Percentiles rank a stretch among this genome's conserved stretches.
Conservation (phyloP, 371 early-diverging fungal genomes). For the Mortierella sp. region DNA sequence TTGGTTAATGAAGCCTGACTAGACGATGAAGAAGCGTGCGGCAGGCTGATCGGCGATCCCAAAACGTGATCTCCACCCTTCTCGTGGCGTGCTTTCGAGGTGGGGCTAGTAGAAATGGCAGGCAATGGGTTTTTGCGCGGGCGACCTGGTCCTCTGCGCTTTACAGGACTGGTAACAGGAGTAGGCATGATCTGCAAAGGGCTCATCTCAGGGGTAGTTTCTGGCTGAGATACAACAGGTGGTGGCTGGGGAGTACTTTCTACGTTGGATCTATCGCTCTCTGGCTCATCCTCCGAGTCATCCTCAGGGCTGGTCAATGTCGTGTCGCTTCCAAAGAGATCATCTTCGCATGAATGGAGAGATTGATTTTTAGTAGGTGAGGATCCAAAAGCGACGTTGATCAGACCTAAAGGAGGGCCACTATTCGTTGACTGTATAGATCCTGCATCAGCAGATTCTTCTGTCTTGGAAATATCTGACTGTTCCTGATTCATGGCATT, state of each 20-base stretch:
- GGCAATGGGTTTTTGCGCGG: conserved; percentile 23
- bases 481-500: conserved; percentile 1
- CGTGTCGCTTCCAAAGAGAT: conserved; percentile 52
- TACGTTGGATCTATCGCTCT: background rate
- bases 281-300: conserved; percentile 22
- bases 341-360: conserved; percentile 18
- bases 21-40: background rate
- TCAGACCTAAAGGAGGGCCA: background rate
- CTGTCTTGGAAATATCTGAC: background rate
- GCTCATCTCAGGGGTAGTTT: background rate
- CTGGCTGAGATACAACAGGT: background rate
- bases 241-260: background rate
- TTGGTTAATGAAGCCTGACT: background rate
- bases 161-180: background rate
- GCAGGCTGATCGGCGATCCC: background rate
- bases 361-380: background rate
- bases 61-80: background rate
- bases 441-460: background rate
- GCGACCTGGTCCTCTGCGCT: conserved; percentile 25
- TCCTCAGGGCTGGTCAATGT: conserved; percentile 49
- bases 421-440: background rate
- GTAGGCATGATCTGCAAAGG: background rate
- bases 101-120: background rate
- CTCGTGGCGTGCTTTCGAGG: background rate
- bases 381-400: background rate